phyloP scores from a whole-genome alignment of 495 filamentous ascomycete species.

The Penicillium cinerascens region DNA sequence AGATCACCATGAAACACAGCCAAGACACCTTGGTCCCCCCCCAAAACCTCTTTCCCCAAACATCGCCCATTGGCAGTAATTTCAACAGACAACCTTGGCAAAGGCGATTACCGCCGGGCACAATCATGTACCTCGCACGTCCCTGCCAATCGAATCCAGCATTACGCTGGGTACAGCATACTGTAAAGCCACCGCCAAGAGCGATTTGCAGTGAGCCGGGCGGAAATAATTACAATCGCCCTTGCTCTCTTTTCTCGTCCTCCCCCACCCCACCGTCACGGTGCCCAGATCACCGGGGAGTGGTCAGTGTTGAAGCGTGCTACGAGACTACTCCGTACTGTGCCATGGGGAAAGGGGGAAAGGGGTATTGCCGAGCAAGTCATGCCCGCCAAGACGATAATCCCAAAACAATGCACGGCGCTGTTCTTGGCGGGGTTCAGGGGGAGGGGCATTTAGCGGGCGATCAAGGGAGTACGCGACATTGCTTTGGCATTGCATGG shows the following conservation, averaged over 20 bases:
- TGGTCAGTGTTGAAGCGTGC: neutral
- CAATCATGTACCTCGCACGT: neutral
- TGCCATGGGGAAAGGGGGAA: conserved; percentile 5
- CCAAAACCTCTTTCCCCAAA: conserved; percentile 2
- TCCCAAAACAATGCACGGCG: conserved; percentile 33
- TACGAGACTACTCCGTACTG: neutral
- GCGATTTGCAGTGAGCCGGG: neutral
- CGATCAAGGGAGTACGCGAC: neutral
- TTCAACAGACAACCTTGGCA: neutral
- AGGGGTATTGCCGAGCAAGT: conserved; percentile 6
- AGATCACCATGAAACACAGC: neutral
- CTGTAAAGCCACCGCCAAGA: conserved; percentile 26
- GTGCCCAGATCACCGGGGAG: neutral
- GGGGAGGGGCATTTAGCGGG: conserved; percentile 2
- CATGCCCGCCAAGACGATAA: conserved; percentile 31
- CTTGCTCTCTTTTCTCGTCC: conserved; percentile 12
- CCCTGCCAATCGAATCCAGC: neutral
- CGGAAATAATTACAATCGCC: conserved; percentile 6
- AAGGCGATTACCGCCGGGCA: neutral
- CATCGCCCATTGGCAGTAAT: neutral
- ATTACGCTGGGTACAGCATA: conserved; percentile 4
- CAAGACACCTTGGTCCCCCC: conserved; percentile 10
- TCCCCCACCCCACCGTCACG: conserved; percentile 16
- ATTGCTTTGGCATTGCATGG: neutral
- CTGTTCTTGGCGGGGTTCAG: conserved; percentile 28